Evolutionary conservation across 495 filamentous ascomycete genomes (phyloP).

Genomic region (Penicillium simplicissimum): DNA sequence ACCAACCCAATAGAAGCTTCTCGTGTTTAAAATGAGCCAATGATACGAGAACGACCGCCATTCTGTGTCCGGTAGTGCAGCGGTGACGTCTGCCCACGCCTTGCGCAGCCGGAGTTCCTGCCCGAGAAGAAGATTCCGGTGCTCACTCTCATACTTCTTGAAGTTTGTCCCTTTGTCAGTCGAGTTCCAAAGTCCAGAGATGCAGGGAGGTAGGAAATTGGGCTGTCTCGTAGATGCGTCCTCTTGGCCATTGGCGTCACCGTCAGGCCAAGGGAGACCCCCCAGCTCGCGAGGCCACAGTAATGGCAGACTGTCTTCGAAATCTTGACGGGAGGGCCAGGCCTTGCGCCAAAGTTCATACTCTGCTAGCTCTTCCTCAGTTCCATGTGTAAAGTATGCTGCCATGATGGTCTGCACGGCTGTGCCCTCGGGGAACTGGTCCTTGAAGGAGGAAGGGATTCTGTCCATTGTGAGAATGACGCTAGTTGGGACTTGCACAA

Average conservation of each 20-base stretch:
- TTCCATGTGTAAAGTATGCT: slow-evolving; percentile 60
- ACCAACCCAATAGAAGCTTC: slow-evolving; percentile 74
- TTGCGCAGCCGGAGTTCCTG: slow-evolving; percentile 63
- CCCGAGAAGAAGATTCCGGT: slow-evolving; percentile 56
- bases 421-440: slow-evolving; percentile 50
- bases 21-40: slow-evolving; percentile 83
- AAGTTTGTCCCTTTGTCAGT: slow-evolving; percentile 22
- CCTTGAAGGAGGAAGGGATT: slow-evolving; percentile 49
- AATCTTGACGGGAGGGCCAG: slow-evolving; percentile 61
- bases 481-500: slow-evolving; percentile 56
- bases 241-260: neutral
- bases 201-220: slow-evolving; percentile 42
- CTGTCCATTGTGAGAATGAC: slow-evolving; percentile 62
- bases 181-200: slow-evolving; percentile 40
- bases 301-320: slow-evolving; percentile 65
- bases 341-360: slow-evolving; percentile 64
- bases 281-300: slow-evolving; percentile 56
- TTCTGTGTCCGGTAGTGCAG: slow-evolving; percentile 53
- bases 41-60: slow-evolving; percentile 62
- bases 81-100: slow-evolving; percentile 58
- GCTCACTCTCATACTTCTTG: slow-evolving; percentile 36
- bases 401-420: slow-evolving; percentile 70
- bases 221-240: neutral
- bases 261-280: slow-evolving; percentile 26
- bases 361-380: slow-evolving; percentile 30